Evolutionary conservation across 768 basidiomycete species (phyloP).

Genomic region (Collybia sp.): DNA sequence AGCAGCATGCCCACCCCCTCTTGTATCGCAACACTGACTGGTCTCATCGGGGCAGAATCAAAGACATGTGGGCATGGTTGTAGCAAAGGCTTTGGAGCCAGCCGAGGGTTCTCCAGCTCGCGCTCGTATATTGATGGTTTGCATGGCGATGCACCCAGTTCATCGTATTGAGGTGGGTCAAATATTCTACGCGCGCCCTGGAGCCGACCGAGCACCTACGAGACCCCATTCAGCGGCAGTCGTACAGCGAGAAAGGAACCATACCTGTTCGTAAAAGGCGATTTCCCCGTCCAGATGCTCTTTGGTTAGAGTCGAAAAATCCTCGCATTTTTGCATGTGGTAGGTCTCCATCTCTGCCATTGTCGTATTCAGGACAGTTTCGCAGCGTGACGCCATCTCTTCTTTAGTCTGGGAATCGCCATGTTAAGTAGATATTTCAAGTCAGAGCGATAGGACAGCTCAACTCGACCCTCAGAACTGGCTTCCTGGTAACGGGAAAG

Average conservation of each 20-base stretch:
- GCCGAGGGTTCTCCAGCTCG: constrained; percentile 55
- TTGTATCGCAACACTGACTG: constrained; percentile 71
- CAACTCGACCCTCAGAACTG: constrained; percentile 24
- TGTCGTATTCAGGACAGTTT: constrained; percentile 84
- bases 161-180: constrained; percentile 41
- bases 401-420: constrained; percentile 43
- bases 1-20: constrained; percentile 66
- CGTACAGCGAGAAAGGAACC: not conserved
- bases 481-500: constrained; percentile 61
- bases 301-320: constrained; percentile 52
- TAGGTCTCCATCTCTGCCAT: constrained; percentile 87
- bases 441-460: not conserved
- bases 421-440: not conserved
- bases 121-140: constrained; percentile 74
- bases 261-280: constrained; percentile 65
- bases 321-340: constrained; percentile 68
- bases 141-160: constrained; percentile 45
- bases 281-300: constrained; percentile 82
- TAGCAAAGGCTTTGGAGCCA: constrained; percentile 43
- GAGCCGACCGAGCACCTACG: constrained; percentile 55
- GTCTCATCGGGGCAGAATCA: constrained; percentile 67
- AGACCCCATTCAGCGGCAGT: not conserved
- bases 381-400: constrained; percentile 69
- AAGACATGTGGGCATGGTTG: constrained; percentile 80
- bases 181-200: constrained; percentile 51